Base-by-base conservation (phyloP, 768 basidiomycete species). In the Pulveroboletus frians region DNA sequence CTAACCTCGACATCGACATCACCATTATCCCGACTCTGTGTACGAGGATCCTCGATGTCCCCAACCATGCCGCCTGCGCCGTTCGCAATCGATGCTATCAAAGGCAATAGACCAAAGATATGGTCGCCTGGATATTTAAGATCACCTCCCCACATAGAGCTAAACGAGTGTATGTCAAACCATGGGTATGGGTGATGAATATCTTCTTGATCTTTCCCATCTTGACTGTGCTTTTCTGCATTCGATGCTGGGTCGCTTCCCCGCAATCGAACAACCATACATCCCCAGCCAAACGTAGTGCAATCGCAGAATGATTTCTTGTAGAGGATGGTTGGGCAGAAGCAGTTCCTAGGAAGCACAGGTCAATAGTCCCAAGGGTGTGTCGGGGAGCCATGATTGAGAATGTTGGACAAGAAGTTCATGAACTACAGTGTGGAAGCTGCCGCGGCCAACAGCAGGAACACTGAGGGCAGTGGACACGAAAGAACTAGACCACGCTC, bases 161-260 rank as follows among this genome's bases (percentile, higher is more conserved):
- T 3, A 35, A 15, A 42, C 10, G 36, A 39, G 43, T 10, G 10
- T 3, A 29, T 23, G 11, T 40, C 55, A 31, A 48, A 88, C 91
- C 90, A 69, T 93, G 92, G 0, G 86, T 86, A 68, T 94, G 92
- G 1, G 92, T 92, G 51, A 93, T 81, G 64, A 92, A 92, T 23
- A 94, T 79, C 65, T 90, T 91, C 51, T 78, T 76, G 41, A 92
- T 84, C 60, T 67, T 83, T 27, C 88, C 84, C 82, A 89, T 85
- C 66, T 81, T 86, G n/a, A 92, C 74, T 2, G 47, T 56, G 52
- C 84, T 86, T 63, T 76, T 80, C 65, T 89, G 86, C 4, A 91
- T 57, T 57, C 82, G 88, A 58, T 85, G 79, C 58, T 90, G 88
- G 3, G 88, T 90, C 13, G 81, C 87, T 66, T 91, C 88, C 18